Base-by-base conservation (phyloP, 2,329 filamentous ascomycete species). In the Ophiocordyceps robertsii region DNA sequence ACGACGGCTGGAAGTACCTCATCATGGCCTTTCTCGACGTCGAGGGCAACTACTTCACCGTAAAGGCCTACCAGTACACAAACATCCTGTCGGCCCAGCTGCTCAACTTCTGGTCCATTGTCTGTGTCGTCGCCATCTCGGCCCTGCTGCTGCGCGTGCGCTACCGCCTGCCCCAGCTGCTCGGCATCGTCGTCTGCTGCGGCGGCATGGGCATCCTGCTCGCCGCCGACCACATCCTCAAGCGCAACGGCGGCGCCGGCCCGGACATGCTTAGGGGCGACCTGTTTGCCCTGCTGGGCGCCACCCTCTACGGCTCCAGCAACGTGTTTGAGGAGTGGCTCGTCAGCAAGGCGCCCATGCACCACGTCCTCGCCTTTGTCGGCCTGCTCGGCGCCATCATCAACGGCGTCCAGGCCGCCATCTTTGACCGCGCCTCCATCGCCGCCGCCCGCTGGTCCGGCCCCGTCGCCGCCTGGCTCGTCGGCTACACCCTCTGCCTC, bases 61-160 rank as follows among this genome's bases (percentile, higher is more conserved):
- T 98, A 40, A 73, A 95, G 40, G 92, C 90, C 6, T 98, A 96
- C 68, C 75, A 83, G 46, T 80, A 93, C 69, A 95, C 90, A 43
- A 95, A 89, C 55, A 82, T 95, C 53, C 73, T 96, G 39, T 92
- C 84, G 17, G 88, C 88, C 14, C 89, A 96, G 70, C 75, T 98
- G 41, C 87, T 98, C 66, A 95, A 95, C 72, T 96, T 96, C 68
- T 96, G 90, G 90, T 85, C 89, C 53, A 96, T 98, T 51, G 85
- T 94, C 40, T 80, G 90, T 48, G 92, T 98, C 19, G 87, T 96
- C 17, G 58, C 84, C 47, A 66, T 95, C 50, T 95, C 87, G 27
- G 89, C 94, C 65, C 51, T 80, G 49, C 70, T 95, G 53, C 76
- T 98, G 44, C 75, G 73, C 51, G 92, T 98, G 37, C 84, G 92